Evolutionary conservation across 495 filamentous ascomycete species (phyloP).

Genomic region (Baudoinia panamericana): DNA sequence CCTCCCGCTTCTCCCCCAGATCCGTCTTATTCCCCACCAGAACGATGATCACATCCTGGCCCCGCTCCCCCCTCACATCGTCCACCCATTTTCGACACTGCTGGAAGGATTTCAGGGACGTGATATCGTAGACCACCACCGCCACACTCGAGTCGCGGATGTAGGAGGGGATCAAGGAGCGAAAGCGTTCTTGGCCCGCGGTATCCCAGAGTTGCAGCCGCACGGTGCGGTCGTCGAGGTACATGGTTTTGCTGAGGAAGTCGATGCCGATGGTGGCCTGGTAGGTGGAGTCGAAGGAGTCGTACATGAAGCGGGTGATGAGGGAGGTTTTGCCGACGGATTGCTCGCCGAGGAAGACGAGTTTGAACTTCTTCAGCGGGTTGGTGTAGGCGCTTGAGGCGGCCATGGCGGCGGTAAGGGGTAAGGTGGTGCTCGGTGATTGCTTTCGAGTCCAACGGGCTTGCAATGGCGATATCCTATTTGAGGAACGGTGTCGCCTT

Average conservation of each 20-base stretch:
- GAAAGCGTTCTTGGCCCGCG: slow-evolving; percentile 92
- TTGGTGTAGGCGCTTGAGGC: slow-evolving; percentile 95
- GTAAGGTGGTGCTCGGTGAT: too few species aligned
- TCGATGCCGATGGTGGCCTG: slow-evolving; percentile 99
- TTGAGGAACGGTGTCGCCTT: too few species aligned
- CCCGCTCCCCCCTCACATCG: slow-evolving; percentile 89
- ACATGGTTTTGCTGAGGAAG: slow-evolving; percentile 99
- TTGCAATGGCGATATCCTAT: too few species aligned
- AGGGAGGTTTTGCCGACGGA: slow-evolving; percentile 99
- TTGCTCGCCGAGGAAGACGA: slow-evolving; percentile 95
- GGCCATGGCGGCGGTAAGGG: slow-evolving; percentile 37
- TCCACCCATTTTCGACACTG: slow-evolving; percentile 99
- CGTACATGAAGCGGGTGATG: slow-evolving; percentile 99
- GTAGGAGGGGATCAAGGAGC: slow-evolving; percentile 91
- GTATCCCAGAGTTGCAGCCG: slow-evolving; percentile 98
- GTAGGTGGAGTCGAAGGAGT: slow-evolving; percentile 99
- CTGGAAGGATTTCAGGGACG: slow-evolving; percentile 89
- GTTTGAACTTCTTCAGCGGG: slow-evolving; percentile 98
- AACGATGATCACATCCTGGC: slow-evolving; percentile 97
- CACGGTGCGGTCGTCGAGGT: slow-evolving; percentile 95
- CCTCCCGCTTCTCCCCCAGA: slow-evolving; percentile 91
- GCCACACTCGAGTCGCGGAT: slow-evolving; percentile 95
- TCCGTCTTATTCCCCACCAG: slow-evolving; percentile 98
- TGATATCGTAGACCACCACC: slow-evolving; percentile 97
- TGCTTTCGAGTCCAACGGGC: too few species aligned